Percentiles rank a stretch among this genome's conserved stretches.
These are phyloP conservation scores for Pseudogymnoascus sp. DNA, from an alignment of 2,329 filamentous ascomycete species.

Conservation along the genomic window DNA sequence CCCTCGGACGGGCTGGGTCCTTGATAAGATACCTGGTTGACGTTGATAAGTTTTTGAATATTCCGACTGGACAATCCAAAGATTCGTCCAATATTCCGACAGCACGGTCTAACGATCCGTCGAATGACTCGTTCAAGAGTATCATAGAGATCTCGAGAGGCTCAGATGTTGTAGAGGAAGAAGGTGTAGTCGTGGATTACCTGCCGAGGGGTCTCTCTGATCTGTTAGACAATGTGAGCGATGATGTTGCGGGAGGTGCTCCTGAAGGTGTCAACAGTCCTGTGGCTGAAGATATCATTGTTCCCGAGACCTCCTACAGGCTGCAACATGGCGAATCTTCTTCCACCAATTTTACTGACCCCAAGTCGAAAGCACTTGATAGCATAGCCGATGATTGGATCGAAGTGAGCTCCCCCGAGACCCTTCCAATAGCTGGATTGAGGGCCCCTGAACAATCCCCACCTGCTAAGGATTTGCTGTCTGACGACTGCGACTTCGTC, in stretches of 20 bases:
- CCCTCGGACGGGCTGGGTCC: background rate
- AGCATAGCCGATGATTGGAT: background rate
- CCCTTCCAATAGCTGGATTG: background rate
- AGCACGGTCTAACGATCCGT: background rate
- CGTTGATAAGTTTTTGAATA: background rate
- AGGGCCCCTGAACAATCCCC: background rate
- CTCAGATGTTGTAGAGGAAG: background rate
- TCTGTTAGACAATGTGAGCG: background rate
- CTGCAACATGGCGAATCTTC: background rate
- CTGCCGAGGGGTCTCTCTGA: background rate
- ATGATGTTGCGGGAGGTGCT: background rate
- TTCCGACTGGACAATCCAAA: background rate
- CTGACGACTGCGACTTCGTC: background rate
- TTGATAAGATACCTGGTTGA: constrained; percentile 1
- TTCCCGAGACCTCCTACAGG: background rate
- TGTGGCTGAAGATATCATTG: background rate
- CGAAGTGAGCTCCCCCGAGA: background rate
- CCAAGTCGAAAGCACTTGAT: background rate
- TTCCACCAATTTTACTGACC: background rate
- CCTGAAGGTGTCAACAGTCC: background rate
- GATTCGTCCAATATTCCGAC: background rate
- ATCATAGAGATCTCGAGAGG: background rate
- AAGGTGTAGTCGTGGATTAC: background rate
- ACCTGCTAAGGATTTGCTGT: background rate
- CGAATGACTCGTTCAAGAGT: background rate